Conservation (phyloP, 768 basidiomycete species). For the Lactarius trivialis region DNA sequence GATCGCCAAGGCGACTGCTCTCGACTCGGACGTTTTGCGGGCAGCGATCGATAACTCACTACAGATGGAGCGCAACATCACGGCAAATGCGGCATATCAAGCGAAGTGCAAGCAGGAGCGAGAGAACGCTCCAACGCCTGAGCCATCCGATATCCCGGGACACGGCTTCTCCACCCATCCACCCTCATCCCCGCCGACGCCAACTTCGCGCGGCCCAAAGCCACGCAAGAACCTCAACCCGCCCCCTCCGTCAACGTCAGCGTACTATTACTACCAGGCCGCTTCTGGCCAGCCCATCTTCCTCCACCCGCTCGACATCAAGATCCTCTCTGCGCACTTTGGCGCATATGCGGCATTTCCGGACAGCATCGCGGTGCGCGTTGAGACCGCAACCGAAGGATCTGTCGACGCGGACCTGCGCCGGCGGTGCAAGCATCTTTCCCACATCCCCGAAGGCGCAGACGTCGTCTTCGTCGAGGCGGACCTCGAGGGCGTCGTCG, state of each 20-base stretch:
- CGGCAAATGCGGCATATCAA: slow-evolving; percentile 32
- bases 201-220: slow-evolving; percentile 41
- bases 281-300: slow-evolving; percentile 86
- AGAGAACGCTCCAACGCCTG: slow-evolving; percentile 19
- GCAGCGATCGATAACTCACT: slow-evolving; percentile 56
- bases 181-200: slow-evolving; percentile 20
- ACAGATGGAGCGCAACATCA: slow-evolving; percentile 51
- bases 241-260: slow-evolving; percentile 78
- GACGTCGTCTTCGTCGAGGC: slow-evolving; percentile 94
- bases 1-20: slow-evolving; percentile 67
- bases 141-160: slow-evolving; percentile 42
- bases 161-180: slow-evolving; percentile 45
- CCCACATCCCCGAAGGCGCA: slow-evolving; percentile 83
- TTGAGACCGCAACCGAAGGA: slow-evolving; percentile 69
- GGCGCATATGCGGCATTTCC: slow-evolving; percentile 79
- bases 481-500: slow-evolving; percentile 73
- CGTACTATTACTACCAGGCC: slow-evolving; percentile 95
- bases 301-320: slow-evolving; percentile 93
- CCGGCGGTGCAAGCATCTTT: slow-evolving; percentile 92
- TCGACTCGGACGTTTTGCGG: slow-evolving; percentile 63
- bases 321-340: slow-evolving; percentile 82
- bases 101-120: slow-evolving; percentile 27
- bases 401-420: slow-evolving; percentile 90
- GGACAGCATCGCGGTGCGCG: slow-evolving; percentile 68
- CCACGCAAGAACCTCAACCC: slow-evolving; percentile 79